A percentile compares a stretch with the other conserved stretches of the same genome.
phyloP scores from a whole-genome alignment of 257 asterid genomes.

The Avicennia marina region DNA sequence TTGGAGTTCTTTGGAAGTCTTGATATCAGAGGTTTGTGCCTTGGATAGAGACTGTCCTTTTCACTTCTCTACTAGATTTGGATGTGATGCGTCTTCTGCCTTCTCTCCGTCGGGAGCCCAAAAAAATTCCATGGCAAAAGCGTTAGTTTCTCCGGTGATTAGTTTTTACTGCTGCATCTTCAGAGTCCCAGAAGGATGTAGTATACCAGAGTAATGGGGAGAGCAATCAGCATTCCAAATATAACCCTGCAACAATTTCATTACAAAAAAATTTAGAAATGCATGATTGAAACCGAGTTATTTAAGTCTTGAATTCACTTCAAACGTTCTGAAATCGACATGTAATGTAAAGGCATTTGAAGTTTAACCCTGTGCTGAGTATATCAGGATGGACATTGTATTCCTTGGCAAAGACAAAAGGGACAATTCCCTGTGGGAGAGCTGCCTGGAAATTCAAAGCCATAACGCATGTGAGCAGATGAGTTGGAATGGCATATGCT shows the following conservation, averaged over 20 bases:
- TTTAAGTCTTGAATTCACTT: neutral
- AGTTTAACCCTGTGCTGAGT: conserved; percentile 60
- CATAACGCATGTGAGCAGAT: no score
- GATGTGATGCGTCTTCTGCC: conserved; percentile 14
- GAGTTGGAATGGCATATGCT: no score
- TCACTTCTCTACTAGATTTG: conserved; percentile 18
- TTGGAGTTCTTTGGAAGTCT: neutral
- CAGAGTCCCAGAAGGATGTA: conserved; percentile 75
- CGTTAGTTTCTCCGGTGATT: conserved; percentile 29
- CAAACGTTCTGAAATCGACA: neutral
- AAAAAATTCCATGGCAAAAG: conserved; percentile 37
- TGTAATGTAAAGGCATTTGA: neutral
- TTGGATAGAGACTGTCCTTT: neutral
- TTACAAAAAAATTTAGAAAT: no score
- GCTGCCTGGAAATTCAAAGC: conserved; percentile 67
- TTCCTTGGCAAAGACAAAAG: conserved; percentile 70
- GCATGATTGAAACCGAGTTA: neutral
- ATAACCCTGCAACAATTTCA: conserved; percentile 86
- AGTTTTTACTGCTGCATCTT: conserved; percentile 25
- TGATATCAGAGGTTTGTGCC: conserved; percentile 7
- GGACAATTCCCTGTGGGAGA: conserved; percentile 72
- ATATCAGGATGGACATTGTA: conserved; percentile 68
- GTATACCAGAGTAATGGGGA: conserved; percentile 84
- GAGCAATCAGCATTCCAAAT: conserved; percentile 89
- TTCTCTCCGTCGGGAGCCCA: conserved; percentile 42